Evolutionary conservation across 1,284 basidiomycete genomes (phyloP).

Genomic region (Apiotrichum laibachii): DNA sequence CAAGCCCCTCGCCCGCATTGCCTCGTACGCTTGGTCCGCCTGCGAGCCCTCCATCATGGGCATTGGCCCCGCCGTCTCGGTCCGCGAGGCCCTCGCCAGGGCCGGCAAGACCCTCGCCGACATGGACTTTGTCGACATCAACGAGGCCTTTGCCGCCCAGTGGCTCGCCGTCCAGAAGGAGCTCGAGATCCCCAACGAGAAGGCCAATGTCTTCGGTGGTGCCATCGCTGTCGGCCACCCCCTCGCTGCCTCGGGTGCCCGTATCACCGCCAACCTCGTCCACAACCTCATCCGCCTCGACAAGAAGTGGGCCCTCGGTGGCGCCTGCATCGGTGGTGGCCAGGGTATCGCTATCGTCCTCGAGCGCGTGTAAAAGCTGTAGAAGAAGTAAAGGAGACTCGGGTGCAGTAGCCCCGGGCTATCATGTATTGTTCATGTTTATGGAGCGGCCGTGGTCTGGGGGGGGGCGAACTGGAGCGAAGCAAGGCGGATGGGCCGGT

Average conservation of each 20-base stretch:
- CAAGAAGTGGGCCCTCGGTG: slow-evolving; percentile 57
- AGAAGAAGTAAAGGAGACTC: background rate
- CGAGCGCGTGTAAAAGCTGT: slow-evolving; percentile 25
- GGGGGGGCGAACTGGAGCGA: no score
- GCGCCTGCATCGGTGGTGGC: slow-evolving; percentile 57
- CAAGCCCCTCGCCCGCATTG: slow-evolving; percentile 56
- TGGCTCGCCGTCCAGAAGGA: slow-evolving; percentile 58
- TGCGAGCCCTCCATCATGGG: slow-evolving; percentile 60
- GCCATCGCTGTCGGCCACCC: slow-evolving; percentile 58
- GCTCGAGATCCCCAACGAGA: slow-evolving; percentile 56
- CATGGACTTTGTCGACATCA: slow-evolving; percentile 59
- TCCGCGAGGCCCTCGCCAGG: slow-evolving; percentile 36
- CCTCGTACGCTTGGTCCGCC: slow-evolving; percentile 56
- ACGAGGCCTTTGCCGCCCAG: slow-evolving; percentile 60
- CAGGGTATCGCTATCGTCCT: slow-evolving; percentile 49
- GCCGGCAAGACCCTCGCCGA: slow-evolving; percentile 50
- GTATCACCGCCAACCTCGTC: slow-evolving; percentile 56
- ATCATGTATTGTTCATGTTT: no score
- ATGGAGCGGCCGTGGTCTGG: no score
- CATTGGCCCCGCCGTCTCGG: slow-evolving; percentile 56
- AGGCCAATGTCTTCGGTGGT: slow-evolving; percentile 57
- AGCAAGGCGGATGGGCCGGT: no score
- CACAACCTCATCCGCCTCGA: slow-evolving; percentile 57
- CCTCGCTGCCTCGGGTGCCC: slow-evolving; percentile 56
- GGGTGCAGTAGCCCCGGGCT: no score